Evolutionary conservation across 148 eudicot species (phyloP).

Genomic region (Simmondsia chinensis): DNA sequence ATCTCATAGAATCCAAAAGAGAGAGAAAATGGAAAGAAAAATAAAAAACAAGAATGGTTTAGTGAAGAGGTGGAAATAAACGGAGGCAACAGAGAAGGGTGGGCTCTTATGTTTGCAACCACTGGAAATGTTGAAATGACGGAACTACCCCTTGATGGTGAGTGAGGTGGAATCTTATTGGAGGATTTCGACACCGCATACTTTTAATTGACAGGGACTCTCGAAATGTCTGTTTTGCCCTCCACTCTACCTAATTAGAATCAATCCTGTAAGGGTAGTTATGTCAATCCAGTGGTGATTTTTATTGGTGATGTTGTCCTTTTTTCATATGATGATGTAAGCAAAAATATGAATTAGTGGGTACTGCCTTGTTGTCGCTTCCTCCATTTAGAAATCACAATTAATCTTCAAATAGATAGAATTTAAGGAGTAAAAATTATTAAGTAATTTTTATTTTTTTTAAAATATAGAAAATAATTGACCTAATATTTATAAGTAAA

Average conservation of each 20-base stretch:
- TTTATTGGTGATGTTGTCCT: no score
- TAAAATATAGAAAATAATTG: no score
- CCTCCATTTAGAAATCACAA: no score
- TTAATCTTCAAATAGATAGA: no score
- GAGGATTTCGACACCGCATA: slow-evolving; percentile 19
- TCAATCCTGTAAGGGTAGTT: background rate
- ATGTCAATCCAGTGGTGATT: no score
- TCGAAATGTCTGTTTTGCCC: slow-evolving; percentile 1
- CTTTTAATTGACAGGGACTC: slow-evolving; percentile 20
- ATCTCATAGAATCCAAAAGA: background rate
- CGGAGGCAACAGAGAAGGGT: slow-evolving; percentile 5
- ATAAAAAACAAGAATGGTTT: background rate
- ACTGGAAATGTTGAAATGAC: background rate
- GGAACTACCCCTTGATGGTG: slow-evolving; percentile 10
- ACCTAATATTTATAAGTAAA: no score
- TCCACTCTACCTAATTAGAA: background rate
- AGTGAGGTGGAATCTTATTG: slow-evolving; percentile 16
- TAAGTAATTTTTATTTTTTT: no score
- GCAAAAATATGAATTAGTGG: no score
- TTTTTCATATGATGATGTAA: no score
- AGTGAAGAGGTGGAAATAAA: slow-evolving; percentile 2
- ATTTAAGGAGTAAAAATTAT: no score
- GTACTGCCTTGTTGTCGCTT: no score
- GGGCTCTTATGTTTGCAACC: slow-evolving; percentile 13
- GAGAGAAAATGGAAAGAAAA: slow-evolving; percentile 8